Conservation (phyloP, 768 basidiomycete genomes). For the Dacryopinax spathularia region DNA sequence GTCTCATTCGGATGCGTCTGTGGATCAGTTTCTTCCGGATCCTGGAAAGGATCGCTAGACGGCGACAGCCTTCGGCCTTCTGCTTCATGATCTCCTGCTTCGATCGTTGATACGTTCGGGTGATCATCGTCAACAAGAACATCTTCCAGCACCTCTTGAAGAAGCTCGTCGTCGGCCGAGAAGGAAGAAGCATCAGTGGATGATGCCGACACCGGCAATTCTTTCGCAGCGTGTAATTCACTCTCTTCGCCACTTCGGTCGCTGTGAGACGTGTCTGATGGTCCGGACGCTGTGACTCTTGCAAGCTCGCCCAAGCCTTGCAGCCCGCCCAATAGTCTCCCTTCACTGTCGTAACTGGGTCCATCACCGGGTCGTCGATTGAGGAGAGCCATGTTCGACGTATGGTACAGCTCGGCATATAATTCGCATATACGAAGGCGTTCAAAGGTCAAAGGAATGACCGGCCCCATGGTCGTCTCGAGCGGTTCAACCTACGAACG, state of each 20-base stretch:
- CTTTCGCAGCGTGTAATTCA: slow-evolving; percentile 11
- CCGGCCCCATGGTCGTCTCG: slow-evolving; percentile 55
- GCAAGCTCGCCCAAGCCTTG: slow-evolving; percentile 74
- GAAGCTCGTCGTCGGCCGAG: slow-evolving; percentile 16
- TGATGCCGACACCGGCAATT: slow-evolving; percentile 26
- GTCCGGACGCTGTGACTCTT: slow-evolving; percentile 35
- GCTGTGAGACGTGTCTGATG: neutral
- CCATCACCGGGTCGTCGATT: slow-evolving; percentile 62
- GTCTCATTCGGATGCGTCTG: neutral
- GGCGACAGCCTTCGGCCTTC: slow-evolving; percentile 15
- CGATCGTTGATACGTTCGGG: slow-evolving; percentile 11
- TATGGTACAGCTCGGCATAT: slow-evolving; percentile 91
- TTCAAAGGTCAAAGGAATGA: slow-evolving; percentile 79
- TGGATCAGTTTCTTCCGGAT: slow-evolving; percentile 1
- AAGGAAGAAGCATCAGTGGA: slow-evolving; percentile 21
- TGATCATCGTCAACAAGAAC: slow-evolving; percentile 13
- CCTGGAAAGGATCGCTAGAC: slow-evolving; percentile 15
- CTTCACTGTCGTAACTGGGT: slow-evolving; percentile 64
- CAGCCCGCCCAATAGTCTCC: slow-evolving; percentile 77
- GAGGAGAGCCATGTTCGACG: slow-evolving; percentile 92
- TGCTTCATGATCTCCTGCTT: neutral
- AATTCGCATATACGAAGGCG: slow-evolving; percentile 93
- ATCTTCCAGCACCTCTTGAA: slow-evolving; percentile 16
- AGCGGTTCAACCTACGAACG: slow-evolving; percentile 45
- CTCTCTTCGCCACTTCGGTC: slow-evolving; percentile 2